phyloP scores from a whole-genome alignment of 2,329 filamentous ascomycete genomes.

The Eutypa lata region DNA sequence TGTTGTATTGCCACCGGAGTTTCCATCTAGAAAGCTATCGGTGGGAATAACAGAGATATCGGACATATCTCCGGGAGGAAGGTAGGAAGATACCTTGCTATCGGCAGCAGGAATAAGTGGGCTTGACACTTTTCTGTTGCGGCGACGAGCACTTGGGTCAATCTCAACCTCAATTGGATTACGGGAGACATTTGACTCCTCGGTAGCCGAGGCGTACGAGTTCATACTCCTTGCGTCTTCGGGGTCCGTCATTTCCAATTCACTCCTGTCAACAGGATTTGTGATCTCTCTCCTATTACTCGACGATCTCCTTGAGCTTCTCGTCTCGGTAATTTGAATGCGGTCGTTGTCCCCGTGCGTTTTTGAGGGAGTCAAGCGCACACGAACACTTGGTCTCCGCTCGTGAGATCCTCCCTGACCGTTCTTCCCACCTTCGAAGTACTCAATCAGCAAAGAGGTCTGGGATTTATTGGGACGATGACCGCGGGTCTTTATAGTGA shows the following conservation, averaged over 20 bases:
- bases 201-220: conserved; percentile 75
- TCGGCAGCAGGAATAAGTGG: conserved; percentile 59
- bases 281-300: conserved; percentile 35
- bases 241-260: conserved; percentile 42
- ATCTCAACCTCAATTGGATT: conserved; percentile 90
- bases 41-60: conserved; percentile 78
- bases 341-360: conserved; percentile 65
- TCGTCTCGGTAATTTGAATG: conserved; percentile 82
- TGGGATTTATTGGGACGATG: conserved; percentile 65
- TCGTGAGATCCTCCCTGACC: conserved; percentile 51
- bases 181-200: conserved; percentile 72
- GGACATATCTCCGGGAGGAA: conserved; percentile 64
- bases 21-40: conserved; percentile 58
- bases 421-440: conserved; percentile 78
- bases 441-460: conserved; percentile 90
- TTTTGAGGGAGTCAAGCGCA: conserved; percentile 77
- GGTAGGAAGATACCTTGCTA: conserved; percentile 53
- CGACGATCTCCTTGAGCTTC: conserved; percentile 67
- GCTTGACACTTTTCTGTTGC: conserved; percentile 58
- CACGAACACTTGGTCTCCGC: conserved; percentile 76
- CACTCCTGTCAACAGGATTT: conserved; percentile 60
- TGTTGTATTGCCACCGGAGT: conserved; percentile 41
- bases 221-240: conserved; percentile 66
- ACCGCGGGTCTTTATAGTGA: conserved; percentile 81
- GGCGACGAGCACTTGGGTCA: conserved; percentile 52